These are phyloP conservation scores for Acaromyces ingoldii DNA, from an alignment of 1,284 basidiomycete species.

Conservation along the genomic window DNA sequence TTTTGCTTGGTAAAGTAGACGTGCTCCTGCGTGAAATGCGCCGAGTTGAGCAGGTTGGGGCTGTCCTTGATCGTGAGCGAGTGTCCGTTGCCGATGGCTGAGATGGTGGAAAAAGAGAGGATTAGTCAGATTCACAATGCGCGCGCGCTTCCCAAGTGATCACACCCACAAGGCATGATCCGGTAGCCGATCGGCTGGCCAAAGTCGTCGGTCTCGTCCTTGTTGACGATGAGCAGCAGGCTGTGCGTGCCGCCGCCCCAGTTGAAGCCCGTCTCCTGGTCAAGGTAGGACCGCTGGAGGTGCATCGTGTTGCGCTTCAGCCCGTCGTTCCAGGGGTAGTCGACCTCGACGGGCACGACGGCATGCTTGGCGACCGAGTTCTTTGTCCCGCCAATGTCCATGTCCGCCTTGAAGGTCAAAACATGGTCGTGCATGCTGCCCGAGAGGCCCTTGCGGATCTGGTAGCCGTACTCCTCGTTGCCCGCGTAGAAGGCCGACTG, in stretches of 20 bases:
- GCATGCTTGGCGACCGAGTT: conserved; percentile 60
- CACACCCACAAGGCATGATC: conserved; percentile 43
- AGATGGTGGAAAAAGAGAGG: too few species aligned
- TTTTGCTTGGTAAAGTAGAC: conserved; percentile 36
- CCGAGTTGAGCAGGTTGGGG: conserved; percentile 39
- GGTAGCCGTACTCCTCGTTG: conserved; percentile 57
- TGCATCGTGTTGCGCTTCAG: conserved; percentile 45
- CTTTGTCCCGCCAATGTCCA: conserved; percentile 60
- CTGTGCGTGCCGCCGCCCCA: conserved; percentile 56
- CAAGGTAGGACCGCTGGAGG: conserved; percentile 55
- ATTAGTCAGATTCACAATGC: too few species aligned
- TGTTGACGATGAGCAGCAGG: conserved; percentile 62
- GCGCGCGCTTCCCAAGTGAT: too few species aligned
- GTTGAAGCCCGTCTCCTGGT: conserved; percentile 53
- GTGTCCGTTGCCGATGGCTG: conserved; percentile 32
- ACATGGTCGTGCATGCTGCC: conserved; percentile 68
- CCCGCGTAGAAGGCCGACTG: conserved; percentile 62
- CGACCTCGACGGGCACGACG: conserved; percentile 26
- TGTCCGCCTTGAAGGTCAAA: conserved; percentile 61
- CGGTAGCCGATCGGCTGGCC: conserved; percentile 50
- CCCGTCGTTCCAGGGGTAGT: conserved; percentile 44
- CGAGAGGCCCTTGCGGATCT: conserved; percentile 59
- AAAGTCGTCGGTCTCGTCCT: conserved; percentile 56
- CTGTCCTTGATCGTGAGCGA: conserved; percentile 42
- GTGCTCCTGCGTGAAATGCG: conserved; percentile 38